Conservation (phyloP, 768 basidiomycete genomes). For the Nevesoporus exiguus region DNA sequence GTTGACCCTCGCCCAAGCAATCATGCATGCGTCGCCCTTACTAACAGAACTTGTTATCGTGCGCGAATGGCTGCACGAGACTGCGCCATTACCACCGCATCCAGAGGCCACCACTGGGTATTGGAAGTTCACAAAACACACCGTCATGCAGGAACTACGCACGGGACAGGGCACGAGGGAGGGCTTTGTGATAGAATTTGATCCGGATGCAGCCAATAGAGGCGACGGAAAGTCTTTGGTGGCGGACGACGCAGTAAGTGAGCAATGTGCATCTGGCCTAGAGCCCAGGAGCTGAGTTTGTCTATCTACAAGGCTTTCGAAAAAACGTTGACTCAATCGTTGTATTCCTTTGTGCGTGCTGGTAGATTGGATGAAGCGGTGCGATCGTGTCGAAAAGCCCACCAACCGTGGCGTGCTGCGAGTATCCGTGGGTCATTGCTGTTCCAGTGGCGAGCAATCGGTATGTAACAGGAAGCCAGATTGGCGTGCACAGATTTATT, state of each 20-base stretch:
- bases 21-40: constrained; percentile 63
- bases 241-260: constrained; percentile 72
- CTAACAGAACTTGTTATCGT: constrained; percentile 77
- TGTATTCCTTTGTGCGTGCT: constrained; percentile 80
- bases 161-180: constrained; percentile 45
- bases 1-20: constrained; percentile 66
- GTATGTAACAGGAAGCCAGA: constrained; percentile 38
- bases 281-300: neutral
- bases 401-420: constrained; percentile 92
- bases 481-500: constrained; percentile 30
- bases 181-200: constrained; percentile 63
- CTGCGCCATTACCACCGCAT: constrained; percentile 53
- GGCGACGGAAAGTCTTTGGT: constrained; percentile 59
- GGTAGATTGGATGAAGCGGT: constrained; percentile 85
- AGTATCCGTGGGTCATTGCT: constrained; percentile 79
- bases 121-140: constrained; percentile 79
- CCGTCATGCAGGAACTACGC: constrained; percentile 59
- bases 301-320: constrained; percentile 64
- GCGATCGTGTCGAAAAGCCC: constrained; percentile 73
- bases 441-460: constrained; percentile 72
- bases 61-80: constrained; percentile 87
- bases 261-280: neutral
- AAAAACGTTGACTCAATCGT: constrained; percentile 66
- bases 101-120: constrained; percentile 80
- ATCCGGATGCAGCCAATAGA: constrained; percentile 74